Evolutionary conservation across 108 stramenopile genomes (phyloP).

Genomic region (Seminavis robusta): DNA sequence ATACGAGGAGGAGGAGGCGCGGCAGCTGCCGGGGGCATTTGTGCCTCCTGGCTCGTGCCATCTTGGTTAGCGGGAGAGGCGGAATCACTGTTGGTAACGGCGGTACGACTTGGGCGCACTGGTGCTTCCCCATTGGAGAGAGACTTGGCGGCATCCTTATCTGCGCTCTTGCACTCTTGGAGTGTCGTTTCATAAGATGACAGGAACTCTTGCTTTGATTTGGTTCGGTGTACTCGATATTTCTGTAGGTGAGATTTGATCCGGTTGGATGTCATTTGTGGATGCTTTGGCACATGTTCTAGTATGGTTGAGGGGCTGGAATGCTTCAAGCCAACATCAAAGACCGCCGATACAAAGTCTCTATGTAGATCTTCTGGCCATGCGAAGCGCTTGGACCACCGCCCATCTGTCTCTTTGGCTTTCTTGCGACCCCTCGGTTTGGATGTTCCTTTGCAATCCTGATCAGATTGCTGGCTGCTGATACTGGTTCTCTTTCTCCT

Average conservation of each 20-base stretch:
- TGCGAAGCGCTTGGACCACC: slow-evolving; percentile 81
- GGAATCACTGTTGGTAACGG: no score
- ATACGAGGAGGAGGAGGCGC: no score
- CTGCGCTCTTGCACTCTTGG: slow-evolving; percentile 35
- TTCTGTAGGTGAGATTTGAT: slow-evolving; percentile 95
- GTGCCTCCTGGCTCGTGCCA: no score
- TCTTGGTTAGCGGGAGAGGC: no score
- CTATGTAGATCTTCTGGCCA: slow-evolving; percentile 85
- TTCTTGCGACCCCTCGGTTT: slow-evolving; percentile 49
- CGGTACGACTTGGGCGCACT: slow-evolving; percentile 48
- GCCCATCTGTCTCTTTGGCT: slow-evolving; percentile 42
- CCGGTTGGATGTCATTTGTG: slow-evolving; percentile 81
- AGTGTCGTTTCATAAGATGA: slow-evolving; percentile 62
- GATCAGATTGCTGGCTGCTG: no score
- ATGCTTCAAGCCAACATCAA: slow-evolving; percentile 89
- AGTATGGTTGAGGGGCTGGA: slow-evolving; percentile 87
- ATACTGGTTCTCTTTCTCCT: no score
- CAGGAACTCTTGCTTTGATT: slow-evolving; percentile 88
- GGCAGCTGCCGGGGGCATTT: not conserved
- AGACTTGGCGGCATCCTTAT: slow-evolving; percentile 9
- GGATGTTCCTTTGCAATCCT: no score
- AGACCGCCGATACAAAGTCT: slow-evolving; percentile 85
- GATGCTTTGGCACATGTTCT: slow-evolving; percentile 79
- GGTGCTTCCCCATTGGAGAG: slow-evolving; percentile 56
- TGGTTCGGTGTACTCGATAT: slow-evolving; percentile 82